Conservation (phyloP, 2,329 filamentous ascomycete species). For the Fusarium guadeloupense region DNA sequence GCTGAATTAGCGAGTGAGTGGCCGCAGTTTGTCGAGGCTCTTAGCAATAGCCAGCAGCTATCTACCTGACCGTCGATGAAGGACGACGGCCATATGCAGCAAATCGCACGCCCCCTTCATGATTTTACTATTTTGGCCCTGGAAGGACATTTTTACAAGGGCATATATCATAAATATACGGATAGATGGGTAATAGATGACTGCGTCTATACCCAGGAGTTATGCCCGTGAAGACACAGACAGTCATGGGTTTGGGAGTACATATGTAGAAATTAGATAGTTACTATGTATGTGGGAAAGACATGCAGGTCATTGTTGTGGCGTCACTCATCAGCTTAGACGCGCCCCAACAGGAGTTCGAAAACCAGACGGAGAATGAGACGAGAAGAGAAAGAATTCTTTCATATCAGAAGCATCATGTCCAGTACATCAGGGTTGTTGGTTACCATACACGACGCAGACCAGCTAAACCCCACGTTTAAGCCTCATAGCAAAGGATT, state of each 20-base stretch:
- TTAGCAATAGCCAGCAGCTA: slow-evolving; percentile 6
- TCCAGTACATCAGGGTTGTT: too few relatives aligned
- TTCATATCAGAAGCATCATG: background rate
- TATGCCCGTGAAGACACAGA: background rate
- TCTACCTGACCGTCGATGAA: slow-evolving; percentile 16
- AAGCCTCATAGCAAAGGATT: slow-evolving; percentile 3
- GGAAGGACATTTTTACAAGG: background rate
- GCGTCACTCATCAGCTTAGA: slow-evolving; percentile 12
- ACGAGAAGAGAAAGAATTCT: background rate
- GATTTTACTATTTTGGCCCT: background rate
- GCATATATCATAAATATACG: background rate
- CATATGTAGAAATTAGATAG: slow-evolving; percentile 7
- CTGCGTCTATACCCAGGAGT: background rate
- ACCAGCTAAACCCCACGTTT: background rate
- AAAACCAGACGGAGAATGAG: slow-evolving; percentile 3
- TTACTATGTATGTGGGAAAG: background rate
- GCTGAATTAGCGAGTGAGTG: slow-evolving; percentile 20
- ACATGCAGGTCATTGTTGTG: slow-evolving; percentile 9
- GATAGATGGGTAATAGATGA: background rate
- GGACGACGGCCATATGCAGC: background rate
- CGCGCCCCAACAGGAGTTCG: slow-evolving; percentile 24
- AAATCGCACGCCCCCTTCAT: background rate
- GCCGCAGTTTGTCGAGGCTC: background rate
- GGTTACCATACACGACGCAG: background rate
- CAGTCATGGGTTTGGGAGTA: background rate